Conservation (phyloP, 208 protist genomes). For the Polymyxa betae region DNA sequence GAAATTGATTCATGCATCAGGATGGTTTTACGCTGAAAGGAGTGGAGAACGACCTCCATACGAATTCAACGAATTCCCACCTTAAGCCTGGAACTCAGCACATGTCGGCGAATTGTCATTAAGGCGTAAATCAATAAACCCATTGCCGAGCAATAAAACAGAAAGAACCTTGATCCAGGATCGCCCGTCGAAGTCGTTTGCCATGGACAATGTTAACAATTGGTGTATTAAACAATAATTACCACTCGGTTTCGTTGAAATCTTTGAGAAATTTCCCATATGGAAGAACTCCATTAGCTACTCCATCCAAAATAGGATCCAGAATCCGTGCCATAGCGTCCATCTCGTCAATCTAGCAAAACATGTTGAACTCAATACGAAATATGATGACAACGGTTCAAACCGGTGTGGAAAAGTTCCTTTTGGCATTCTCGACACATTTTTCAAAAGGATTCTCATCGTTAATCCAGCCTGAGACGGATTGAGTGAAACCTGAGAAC, state of each 20-base stretch:
- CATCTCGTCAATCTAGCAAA: slow-evolving; percentile 35
- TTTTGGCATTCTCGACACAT: slow-evolving; percentile 72
- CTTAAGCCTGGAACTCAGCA: background rate
- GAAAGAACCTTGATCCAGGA: slow-evolving; percentile 2
- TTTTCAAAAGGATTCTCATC: slow-evolving; percentile 84
- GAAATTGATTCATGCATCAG: background rate
- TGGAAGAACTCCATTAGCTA: background rate
- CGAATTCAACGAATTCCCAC: background rate
- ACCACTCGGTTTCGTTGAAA: slow-evolving; percentile 68
- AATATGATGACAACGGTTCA: background rate
- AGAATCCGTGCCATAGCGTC: slow-evolving; percentile 20
- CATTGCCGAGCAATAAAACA: too few relatives aligned
- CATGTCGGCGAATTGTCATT: too few relatives aligned
- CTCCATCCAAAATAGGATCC: background rate
- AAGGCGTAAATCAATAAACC: too few relatives aligned
- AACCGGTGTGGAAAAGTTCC: background rate
- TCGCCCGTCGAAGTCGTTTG: background rate
- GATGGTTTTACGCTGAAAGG: background rate
- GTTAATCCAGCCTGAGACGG: slow-evolving; percentile 87
- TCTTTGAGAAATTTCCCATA: slow-evolving; percentile 77
- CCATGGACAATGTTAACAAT: background rate
- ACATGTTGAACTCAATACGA: background rate
- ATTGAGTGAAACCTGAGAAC: background rate
- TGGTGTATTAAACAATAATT: background rate
- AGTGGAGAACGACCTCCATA: background rate